Conservation (phyloP, 2,329 filamentous ascomycete genomes). For the Pyrenophora graminea region DNA sequence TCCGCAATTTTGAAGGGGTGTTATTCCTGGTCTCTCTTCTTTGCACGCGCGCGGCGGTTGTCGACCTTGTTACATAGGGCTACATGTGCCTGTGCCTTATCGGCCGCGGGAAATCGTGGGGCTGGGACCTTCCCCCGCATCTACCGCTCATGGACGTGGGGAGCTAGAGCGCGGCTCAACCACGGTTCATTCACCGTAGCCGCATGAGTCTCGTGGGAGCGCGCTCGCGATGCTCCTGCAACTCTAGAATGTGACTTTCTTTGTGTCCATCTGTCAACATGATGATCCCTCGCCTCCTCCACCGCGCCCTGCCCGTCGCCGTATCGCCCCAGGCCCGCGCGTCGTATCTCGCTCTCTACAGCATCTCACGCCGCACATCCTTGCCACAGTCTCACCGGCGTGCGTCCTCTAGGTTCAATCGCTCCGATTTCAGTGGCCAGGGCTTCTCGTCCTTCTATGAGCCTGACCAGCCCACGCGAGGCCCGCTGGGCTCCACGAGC, state of each 20-base stretch:
- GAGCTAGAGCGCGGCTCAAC: conserved; percentile 25
- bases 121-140: conserved; percentile 21
- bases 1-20: neutral
- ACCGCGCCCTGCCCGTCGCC: conserved; percentile 29
- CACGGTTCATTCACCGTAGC: conserved; percentile 11
- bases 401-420: conserved; percentile 55
- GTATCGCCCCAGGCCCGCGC: conserved; percentile 47
- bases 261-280: conserved; percentile 18
- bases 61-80: neutral
- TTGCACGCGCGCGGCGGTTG: neutral
- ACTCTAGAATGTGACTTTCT: conserved; percentile 4
- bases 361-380: conserved; percentile 27
- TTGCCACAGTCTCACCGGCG: conserved; percentile 29
- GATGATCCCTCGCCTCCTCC: conserved; percentile 30
- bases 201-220: conserved; percentile 5
- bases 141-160: conserved; percentile 27
- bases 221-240: conserved; percentile 14
- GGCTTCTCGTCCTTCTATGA: conserved; percentile 68
- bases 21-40: too few relatives aligned
- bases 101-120: conserved; percentile 7
- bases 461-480: conserved; percentile 62
- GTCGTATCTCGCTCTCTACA: conserved; percentile 46
- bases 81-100: conserved; percentile 10
- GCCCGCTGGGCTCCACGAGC: conserved; percentile 64
- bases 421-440: conserved; percentile 65